Base-by-base conservation (phyloP, 2,329 filamentous ascomycete species). In the Apiospora arundinis region DNA sequence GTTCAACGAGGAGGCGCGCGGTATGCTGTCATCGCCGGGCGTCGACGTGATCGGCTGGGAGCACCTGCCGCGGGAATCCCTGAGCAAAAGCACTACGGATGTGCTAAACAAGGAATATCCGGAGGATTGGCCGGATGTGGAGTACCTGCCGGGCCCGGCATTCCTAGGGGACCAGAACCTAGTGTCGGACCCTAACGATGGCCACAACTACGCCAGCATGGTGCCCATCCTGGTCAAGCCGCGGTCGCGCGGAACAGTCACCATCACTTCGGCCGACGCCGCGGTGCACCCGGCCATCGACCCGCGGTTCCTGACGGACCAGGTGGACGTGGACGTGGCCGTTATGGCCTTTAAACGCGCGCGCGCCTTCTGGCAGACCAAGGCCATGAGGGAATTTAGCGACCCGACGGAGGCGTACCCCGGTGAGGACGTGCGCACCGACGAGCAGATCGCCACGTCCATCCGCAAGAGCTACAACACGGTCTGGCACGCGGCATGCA, bases 281-380 rank as follows among this genome's bases (percentile, higher is more conserved):
- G 49, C 67, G 1, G 75, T 76, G 6, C 70, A 71, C 0, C 80
- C 81, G 6, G n/a, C 78, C 65, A 80, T 82, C 70, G 73, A 80
- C 70, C 77, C 80, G 0, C 78, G 78, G 52, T 80, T 74, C 72
- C 71, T 82, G 2, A 74, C 75, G 14, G 71, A 77, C 56, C 77
- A 72, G 1, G 73, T 73, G 76, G 91, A 91, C 76, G 90, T 91
- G 79, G 91, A 92, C 76, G 89, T 91, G 25, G 89, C 89, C 67
- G 91, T 90, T 66, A 89, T 87, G 2, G 90, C 89, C 68, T 84
- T 92, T 78, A 89, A 88, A 79, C 89, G 89, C 16, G 90, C 89
- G 9, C 89, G 91, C 70, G 82, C 89, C 75, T 85, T 92, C 90
- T 89, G 72, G 79, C 89, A 76, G 28, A n/a, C n/a, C n/a, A n/a